Evolutionary conservation across 176 grass and related monocot genomes (phyloP), one percentile per base, ranked within the genome.

Genomic region (Calamus simplicifolius): DNA sequence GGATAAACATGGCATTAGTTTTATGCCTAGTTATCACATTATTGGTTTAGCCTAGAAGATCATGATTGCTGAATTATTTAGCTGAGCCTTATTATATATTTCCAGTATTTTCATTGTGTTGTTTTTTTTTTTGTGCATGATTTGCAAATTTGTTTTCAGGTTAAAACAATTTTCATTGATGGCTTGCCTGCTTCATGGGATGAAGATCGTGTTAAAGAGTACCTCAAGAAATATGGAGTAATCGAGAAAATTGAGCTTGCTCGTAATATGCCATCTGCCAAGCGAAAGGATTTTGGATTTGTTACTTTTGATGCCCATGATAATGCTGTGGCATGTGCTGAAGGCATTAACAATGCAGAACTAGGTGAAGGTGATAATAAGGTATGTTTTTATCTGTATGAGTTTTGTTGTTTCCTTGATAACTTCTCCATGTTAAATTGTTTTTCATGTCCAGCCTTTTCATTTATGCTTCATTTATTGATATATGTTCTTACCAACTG

Each of bases 221-320:
- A 83, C 73, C 84, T 97, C 59, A 91, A 88, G 74, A 92, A 78
- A 71, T 92, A 92, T 67, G 93, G 93, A 52, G 72, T 59, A 67
- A 83, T 97, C 13, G 87, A 97, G 73, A 90, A 90, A 76, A 31
- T 97, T 51, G 85, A 97, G 61, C 87, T 97, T 61, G 93, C 93
- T 59, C 72, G 87, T n/a, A 86, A 97, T 70, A 97, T 97, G 93
- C 84, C 84, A 49, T 75, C 87, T 72, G 87, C 93, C 6, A 97
- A 83, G 60, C 91, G 93, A 85, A 81, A 80, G 56, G 84, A 97
- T 91, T 97, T 97, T 78, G 93, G 87, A 21, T 91, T 91, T 92
- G 84, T 97, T 62, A 97, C 87, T 73, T 97, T 97, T 78, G 87
- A 92, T 66, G 73, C 87, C 0, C 81, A 92, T 63, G 84, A 88